Evolutionary conservation across 202 grass and related monocot species (phyloP).

Genomic region (Bolboschoenoplectus hybrid): DNA sequence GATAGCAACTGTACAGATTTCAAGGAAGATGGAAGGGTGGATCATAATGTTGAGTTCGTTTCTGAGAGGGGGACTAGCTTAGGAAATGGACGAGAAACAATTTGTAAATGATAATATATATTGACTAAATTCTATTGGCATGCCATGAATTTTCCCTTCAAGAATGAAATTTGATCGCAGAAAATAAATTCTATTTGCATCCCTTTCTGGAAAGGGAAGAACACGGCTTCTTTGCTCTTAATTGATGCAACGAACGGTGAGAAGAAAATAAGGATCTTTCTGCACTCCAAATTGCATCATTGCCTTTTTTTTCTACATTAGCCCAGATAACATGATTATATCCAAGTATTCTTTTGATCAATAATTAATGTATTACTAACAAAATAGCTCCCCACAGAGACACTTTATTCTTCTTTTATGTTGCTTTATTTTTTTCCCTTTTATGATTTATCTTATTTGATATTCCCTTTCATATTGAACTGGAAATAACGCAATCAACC

Average conservation of each 20-base stretch:
- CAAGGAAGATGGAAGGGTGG: constrained; percentile 8
- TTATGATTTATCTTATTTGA: not conserved
- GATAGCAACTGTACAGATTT: not conserved
- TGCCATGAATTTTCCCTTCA: not conserved
- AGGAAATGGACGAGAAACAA: not conserved
- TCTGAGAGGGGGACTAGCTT: not conserved
- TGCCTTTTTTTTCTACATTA: not conserved
- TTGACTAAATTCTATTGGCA: not conserved
- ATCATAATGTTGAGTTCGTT: constrained; percentile 16
- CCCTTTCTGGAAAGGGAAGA: not conserved
- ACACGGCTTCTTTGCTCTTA: no score
- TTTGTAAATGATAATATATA: not conserved
- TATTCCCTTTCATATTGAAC: not conserved
- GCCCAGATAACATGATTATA: no score
- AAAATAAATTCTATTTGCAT: not conserved
- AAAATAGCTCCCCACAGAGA: not conserved
- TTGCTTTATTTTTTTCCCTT: not conserved
- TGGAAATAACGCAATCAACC: constrained; percentile 7
- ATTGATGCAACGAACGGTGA: no score
- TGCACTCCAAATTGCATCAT: not conserved
- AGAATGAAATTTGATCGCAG: not conserved
- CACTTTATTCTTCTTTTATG: not conserved
- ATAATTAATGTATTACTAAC: not conserved
- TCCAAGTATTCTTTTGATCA: not conserved
- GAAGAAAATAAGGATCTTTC: not conserved